A percentile compares a stretch with the other conserved stretches of the same genome.
Evolutionary conservation across 164 flowering plant genomes (phyloP).

Genomic region (Umbilicus rupestris): DNA sequence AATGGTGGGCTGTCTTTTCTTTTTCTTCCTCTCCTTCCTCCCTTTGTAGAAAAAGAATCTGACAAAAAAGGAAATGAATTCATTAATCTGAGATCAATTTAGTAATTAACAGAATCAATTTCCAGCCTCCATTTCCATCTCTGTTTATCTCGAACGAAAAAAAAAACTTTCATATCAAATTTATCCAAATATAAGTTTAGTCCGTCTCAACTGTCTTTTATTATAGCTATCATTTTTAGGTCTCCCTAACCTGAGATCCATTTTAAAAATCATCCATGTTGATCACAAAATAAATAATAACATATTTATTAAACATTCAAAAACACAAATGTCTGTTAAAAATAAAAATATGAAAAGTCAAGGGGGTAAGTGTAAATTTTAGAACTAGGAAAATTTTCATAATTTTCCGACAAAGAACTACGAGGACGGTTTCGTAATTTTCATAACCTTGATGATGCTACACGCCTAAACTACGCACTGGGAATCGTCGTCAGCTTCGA

Average conservation of each 20-base stretch:
- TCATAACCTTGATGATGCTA: background rate
- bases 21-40: background rate
- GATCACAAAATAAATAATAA: no score
- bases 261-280: no score
- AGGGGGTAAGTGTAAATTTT: background rate
- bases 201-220: no score
- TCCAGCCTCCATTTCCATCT: background rate
- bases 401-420: background rate
- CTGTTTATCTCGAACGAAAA: background rate
- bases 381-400: background rate
- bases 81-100: background rate
- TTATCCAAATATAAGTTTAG: background rate
- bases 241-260: no score
- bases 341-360: background rate
- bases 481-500: background rate
- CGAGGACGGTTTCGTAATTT: background rate
- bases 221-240: no score
- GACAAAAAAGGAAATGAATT: background rate
- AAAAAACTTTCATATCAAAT: background rate
- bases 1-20: conserved; percentile 5
- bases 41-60: background rate
- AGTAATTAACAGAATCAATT: background rate
- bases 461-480: no score
- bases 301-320: no score
- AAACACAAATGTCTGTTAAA: no score